phyloP scores from a whole-genome alignment of 768 basidiomycete genomes.

The Lentinula sp. region DNA sequence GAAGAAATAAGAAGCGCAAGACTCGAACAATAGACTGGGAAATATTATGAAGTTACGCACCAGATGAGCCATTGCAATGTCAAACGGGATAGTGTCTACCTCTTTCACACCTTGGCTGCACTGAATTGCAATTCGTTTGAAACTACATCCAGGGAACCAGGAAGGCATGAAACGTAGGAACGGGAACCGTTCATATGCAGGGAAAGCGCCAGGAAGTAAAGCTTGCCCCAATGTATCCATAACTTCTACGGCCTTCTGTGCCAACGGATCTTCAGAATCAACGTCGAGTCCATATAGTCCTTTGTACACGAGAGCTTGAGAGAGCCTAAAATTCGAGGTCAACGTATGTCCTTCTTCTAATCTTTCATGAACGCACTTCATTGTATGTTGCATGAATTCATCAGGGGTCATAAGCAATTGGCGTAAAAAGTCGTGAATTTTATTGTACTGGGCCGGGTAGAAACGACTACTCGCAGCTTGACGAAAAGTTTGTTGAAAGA shows the following conservation, averaged over 20 bases:
- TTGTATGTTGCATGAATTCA: neutral
- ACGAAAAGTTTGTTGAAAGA: neutral
- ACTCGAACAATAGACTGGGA: too few relatives aligned
- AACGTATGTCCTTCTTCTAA: neutral
- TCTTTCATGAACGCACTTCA: neutral
- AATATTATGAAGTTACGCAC: neutral
- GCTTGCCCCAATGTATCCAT: neutral
- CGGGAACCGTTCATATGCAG: neutral
- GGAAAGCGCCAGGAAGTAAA: neutral
- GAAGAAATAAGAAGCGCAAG: too few relatives aligned
- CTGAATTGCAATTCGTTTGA: neutral
- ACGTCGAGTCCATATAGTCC: constrained; percentile 29
- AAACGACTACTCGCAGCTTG: neutral
- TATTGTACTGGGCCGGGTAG: neutral
- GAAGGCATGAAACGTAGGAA: neutral
- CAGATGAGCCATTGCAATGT: neutral
- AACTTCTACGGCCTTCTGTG: neutral
- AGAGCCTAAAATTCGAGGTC: neutral
- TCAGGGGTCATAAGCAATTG: neutral
- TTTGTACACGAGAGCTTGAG: constrained; percentile 22
- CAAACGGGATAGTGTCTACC: neutral
- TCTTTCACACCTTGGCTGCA: neutral
- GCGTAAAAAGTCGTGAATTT: neutral
- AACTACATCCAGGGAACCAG: constrained; percentile 2
- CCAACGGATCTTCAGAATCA: constrained; percentile 8